Conservation (phyloP, 768 basidiomycete genomes). For the Nidula microcarpa region DNA sequence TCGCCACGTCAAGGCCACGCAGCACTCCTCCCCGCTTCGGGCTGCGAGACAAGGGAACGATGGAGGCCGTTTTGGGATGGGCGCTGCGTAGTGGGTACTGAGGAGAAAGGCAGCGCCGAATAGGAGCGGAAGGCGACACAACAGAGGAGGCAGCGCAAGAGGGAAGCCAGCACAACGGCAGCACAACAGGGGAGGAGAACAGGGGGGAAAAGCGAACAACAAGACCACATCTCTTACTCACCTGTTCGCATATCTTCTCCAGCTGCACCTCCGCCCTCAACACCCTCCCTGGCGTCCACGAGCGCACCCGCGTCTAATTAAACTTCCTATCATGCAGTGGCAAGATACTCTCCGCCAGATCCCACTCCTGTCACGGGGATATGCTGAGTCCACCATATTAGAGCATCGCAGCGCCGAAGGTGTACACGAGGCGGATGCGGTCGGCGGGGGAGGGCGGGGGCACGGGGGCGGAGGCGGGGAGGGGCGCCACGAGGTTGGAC, state of each 20-base stretch:
- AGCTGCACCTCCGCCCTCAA: conserved; percentile 51
- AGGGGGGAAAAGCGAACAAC: neutral
- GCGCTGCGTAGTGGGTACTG: too few relatives aligned
- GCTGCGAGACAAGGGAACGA: too few relatives aligned
- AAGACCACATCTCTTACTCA: neutral
- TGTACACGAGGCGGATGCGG: conserved; percentile 74
- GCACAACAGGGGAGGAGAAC: neutral
- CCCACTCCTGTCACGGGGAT: conserved; percentile 71
- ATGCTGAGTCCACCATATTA: conserved; percentile 86
- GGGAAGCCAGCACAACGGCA: too few relatives aligned
- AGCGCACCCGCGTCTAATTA: conserved; percentile 74
- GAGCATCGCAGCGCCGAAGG: conserved; percentile 64
- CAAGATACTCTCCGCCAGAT: conserved; percentile 77
- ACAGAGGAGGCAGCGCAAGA: too few relatives aligned
- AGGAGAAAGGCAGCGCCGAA: too few relatives aligned
- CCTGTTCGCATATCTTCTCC: conserved; percentile 66
- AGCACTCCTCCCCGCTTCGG: too few relatives aligned
- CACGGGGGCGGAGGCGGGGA: conserved; percentile 35
- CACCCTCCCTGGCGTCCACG: conserved; percentile 67
- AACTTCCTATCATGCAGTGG: conserved; percentile 81
- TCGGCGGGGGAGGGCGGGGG: conserved; percentile 64
- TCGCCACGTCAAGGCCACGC: too few relatives aligned
- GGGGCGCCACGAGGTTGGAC: conserved; percentile 62
- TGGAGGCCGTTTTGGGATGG: too few relatives aligned
- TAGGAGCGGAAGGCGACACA: too few relatives aligned